Evolutionary conservation across 768 basidiomycete genomes (phyloP), one percentile per base, ranked within the genome.

Genomic region (Trametes cubensis): DNA sequence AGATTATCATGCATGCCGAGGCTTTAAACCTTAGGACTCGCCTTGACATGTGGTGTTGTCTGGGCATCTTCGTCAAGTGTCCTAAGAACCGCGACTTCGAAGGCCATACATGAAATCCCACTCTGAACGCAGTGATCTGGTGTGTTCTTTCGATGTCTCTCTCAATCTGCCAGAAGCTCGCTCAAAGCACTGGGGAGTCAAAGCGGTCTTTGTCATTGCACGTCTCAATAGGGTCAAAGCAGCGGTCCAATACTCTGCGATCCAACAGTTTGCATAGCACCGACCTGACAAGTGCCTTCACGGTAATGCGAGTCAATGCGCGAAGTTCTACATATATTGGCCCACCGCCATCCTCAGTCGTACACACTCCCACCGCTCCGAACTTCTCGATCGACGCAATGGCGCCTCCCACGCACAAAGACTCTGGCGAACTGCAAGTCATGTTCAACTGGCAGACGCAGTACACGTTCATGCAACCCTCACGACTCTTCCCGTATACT

Each of bases 391-490:
- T 18, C 18, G 4, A 39, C 34, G 17, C 39, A 34, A 58, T 58
- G 56, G 17, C 46, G 18, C 14, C 46, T 34, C 7, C 20, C 6
- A 40, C 10, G 34, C 26, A 21, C 7, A 3, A 40, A n/a, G 21
- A 55, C 34, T 30, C n/a, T 8, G 11, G 21, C 53, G 17, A 20
- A 7, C 53, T 61, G 6, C 39, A 49, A 5, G 41, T 61, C 47
- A 30, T 41, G 11, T 61, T 61, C 54, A 55, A 42, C 39, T 18
- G 30, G 25, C 17, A n/a, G 7, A 44, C 39, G 3, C 42, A 50
- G 30, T 58, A 57, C 42, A 25, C 41, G 17, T 62, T 62, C 38
- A 21, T n/a, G n/a, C 38, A 56, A 17, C 42, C 55, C 18, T 42
- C 61, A 11, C 15, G 21, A 2, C 41, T 21, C 34, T 45, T 38